Base-by-base conservation (phyloP, 495 filamentous ascomycete genomes). In the Aspergillus nidulans region DNA sequence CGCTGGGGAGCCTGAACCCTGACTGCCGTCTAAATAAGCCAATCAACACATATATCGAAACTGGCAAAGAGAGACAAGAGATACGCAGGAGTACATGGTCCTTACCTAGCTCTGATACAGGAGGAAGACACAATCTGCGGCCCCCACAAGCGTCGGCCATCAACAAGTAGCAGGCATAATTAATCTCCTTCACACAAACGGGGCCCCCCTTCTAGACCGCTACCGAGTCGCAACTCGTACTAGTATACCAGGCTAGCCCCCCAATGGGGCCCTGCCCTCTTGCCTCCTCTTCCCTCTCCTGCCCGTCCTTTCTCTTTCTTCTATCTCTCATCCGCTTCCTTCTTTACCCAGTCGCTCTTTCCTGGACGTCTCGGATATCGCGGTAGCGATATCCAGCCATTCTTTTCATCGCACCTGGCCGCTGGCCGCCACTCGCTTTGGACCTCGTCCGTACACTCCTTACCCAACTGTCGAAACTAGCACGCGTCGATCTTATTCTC, bases 391-490 rank as follows among this genome's bases (percentile, higher is more conserved):
- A 47, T 40, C 25, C 51, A 45, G 57, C 61, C 64, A 53, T 53
- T 64, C 67, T 30, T 63, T 65, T 28, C 53, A 50, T 58, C 39
- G 2, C 34, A 36, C 44, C 50, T 59, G 62, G 61, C 63, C 61
- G 49, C 58, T 63, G 63, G 62, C 67, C 62, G 59, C 62, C 70
- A 61, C 56, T 73, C 67, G 45, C 66, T 66, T 44, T 47, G 64
- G 60, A 63, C 53, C 49, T 39, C 24, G 19, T 56, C 64, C 50
- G 55, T 67, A 66, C 72, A 69, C 58, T 75, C 72, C 24, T 69
- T 74, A 34, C 24, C 42, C 39, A 52, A 51, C n/a, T 18, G 28
- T 21, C 28, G 4, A 19, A 47, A 16, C 40, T 21, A 28, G 20
- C 39, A 48, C 36, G 44, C 34, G 25, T 57, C 45, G 36, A 52